Conservation (phyloP, 805 yeast species). For the Ogataea chonburiensis region DNA sequence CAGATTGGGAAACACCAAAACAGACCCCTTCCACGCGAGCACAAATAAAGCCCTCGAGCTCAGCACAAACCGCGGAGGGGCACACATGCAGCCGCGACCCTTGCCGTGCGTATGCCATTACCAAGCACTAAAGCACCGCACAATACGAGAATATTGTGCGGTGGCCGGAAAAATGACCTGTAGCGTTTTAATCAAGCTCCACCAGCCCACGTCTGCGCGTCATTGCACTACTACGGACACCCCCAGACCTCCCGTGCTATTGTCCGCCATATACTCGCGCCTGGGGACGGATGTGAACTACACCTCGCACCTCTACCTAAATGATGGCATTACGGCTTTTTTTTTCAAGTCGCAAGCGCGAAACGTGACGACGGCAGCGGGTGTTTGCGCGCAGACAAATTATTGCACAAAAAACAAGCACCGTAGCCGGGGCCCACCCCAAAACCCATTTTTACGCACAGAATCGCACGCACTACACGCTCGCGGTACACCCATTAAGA, state of each 20-base stretch:
- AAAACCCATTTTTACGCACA: neutral
- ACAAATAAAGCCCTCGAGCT: neutral
- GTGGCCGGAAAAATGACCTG: neutral
- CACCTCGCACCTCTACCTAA: conserved; percentile 19
- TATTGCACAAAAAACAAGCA: neutral
- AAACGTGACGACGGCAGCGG: conserved; percentile 2
- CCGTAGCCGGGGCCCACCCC: neutral
- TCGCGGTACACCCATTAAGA: conserved; percentile 4
- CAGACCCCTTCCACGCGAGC: conserved; percentile 13
- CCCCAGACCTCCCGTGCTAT: neutral
- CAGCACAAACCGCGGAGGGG: too few relatives aligned
- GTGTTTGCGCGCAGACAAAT: neutral
- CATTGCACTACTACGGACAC: neutral
- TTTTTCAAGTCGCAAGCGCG: conserved; percentile 12
- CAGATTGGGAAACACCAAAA: conserved; percentile 18
- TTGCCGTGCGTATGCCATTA: too few relatives aligned
- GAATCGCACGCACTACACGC: neutral
- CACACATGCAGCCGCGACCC: too few relatives aligned
- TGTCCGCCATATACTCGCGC: neutral
- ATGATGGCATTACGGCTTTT: conserved; percentile 11
- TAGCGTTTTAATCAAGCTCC: neutral
- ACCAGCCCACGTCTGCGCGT: neutral
- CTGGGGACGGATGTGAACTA: neutral
- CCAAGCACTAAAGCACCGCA: too few relatives aligned
- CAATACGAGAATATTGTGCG: too few relatives aligned